Evolutionary conservation across 1,284 basidiomycete species (phyloP).

Genomic region (Rhodotorula sp.): DNA sequence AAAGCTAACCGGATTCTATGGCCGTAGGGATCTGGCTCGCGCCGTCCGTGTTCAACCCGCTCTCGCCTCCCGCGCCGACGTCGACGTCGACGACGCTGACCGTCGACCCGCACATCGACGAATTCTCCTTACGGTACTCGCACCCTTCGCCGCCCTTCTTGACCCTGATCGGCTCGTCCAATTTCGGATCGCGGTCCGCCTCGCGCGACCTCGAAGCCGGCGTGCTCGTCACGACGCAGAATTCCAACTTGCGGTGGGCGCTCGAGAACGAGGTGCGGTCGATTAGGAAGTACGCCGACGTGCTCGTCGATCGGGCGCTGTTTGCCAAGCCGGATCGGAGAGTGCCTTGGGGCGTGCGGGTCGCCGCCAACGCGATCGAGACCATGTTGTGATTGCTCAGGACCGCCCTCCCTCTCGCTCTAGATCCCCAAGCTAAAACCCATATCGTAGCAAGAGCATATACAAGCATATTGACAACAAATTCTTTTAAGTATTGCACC

Average conservation of each 20-base stretch:
- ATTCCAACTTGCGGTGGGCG: constrained; percentile 49
- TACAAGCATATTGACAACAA: too few species aligned
- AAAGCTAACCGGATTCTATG: not conserved
- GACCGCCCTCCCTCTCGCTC: not conserved
- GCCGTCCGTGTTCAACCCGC: constrained; percentile 42
- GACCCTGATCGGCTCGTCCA: constrained; percentile 92
- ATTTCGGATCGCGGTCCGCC: constrained; percentile 87
- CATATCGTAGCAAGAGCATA: too few species aligned
- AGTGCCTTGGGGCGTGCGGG: constrained; percentile 60
- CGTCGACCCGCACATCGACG: constrained; percentile 49
- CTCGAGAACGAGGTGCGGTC: constrained; percentile 54
- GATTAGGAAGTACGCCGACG: constrained; percentile 51
- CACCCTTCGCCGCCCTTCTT: constrained; percentile 54
- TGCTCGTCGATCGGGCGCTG: constrained; percentile 52
- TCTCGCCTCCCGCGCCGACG: constrained; percentile 26
- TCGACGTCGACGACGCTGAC: constrained; percentile 43
- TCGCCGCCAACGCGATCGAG: constrained; percentile 34
- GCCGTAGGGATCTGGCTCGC: constrained; percentile 79
- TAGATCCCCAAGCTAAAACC: not conserved
- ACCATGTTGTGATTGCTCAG: constrained; percentile 15
- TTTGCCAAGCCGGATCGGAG: constrained; percentile 58
- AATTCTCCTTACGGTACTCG: constrained; percentile 20
- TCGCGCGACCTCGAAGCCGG: constrained; percentile 91
- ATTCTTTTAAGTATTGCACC: too few species aligned
- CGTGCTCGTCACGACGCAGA: constrained; percentile 74